Evolutionary conservation across 2,329 filamentous ascomycete genomes (phyloP), one percentile per base, ranked within the genome.

Genomic region (Cladophialophora immunda): DNA sequence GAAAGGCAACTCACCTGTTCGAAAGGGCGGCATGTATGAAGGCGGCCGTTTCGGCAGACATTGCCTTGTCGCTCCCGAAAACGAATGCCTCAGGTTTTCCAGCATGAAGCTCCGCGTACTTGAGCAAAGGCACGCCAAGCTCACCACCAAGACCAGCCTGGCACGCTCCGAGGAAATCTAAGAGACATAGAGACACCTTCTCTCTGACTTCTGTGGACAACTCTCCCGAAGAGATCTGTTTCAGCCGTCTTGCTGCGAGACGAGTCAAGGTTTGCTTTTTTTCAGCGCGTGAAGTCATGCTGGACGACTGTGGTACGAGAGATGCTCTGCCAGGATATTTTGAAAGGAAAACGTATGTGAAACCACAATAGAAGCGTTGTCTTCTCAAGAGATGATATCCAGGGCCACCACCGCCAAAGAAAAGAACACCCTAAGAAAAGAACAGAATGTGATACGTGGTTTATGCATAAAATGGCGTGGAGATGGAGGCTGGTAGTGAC

Each of bases 41-140:
- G 6, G 59, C 59, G 19, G 59, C 59, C 5, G 45, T 54, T 13
- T 62, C 59, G 13, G 50, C 59, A 34, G 13, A 52, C 45, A 62
- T 50, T 19, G 30, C n/a, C 32, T 19, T 58, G 22, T 58, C 32
- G 32, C 17, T 25, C 15, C 55, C 55, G 29, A 58, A 36, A 13
- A 34, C 55, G 9, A 19, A 58, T 19, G 55, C 55, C 19, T 41
- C 55, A 8, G 55, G 19, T 7, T 41, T 41, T 3, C 55, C 55
- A 25, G 55, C 32, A 25, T 41, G 55, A 29, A 58, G 27, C n/a
- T 36, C 4, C 19, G 55, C 19, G 15, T 38, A 58, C 55, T 54
- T 29, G 11, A 54, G 52, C 52, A 54, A 19, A 19, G n/a, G n/a
- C 19, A 6, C 7, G n/a, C 41, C 41, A 7, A 47, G 41, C 4